Percentiles rank a stretch among this genome's conserved stretches.
These are phyloP conservation scores for Monosporascus sp. DNA, from an alignment of 2,329 filamentous ascomycete genomes.

Conservation along the genomic window DNA sequence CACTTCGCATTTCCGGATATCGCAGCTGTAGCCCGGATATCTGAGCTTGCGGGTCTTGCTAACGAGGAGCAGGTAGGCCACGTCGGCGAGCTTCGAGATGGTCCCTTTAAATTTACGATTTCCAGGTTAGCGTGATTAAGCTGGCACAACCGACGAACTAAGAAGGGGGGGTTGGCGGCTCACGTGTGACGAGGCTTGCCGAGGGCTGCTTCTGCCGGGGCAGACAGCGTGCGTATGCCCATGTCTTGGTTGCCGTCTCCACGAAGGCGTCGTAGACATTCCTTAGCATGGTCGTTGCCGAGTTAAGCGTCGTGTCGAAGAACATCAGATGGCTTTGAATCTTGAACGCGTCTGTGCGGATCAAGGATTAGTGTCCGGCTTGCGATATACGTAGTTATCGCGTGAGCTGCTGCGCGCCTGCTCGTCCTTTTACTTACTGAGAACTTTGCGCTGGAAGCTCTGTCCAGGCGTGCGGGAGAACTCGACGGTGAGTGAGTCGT, in stretches of 20 bases:
- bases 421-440: conserved; percentile 44
- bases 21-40: conserved; percentile 50
- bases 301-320: conserved; percentile 76
- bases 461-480: conserved; percentile 65
- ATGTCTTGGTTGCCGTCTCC: conserved; percentile 73
- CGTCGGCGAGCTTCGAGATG: conserved; percentile 58
- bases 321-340: conserved; percentile 82
- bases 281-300: conserved; percentile 57
- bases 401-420: too few species aligned
- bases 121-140: background rate
- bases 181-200: conserved; percentile 57
- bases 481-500: conserved; percentile 75
- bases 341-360: conserved; percentile 59
- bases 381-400: too few species aligned
- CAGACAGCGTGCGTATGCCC: conserved; percentile 57
- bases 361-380: too few species aligned
- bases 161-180: conserved; percentile 21
- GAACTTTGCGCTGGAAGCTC: conserved; percentile 72
- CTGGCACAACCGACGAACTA: background rate
- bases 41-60: conserved; percentile 41
- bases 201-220: conserved; percentile 50
- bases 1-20: conserved; percentile 54
- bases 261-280: conserved; percentile 71
- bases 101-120: conserved; percentile 41
- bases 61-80: conserved; percentile 60